Base-by-base conservation (phyloP, 306 rosid species). In the Urtica urens region DNA sequence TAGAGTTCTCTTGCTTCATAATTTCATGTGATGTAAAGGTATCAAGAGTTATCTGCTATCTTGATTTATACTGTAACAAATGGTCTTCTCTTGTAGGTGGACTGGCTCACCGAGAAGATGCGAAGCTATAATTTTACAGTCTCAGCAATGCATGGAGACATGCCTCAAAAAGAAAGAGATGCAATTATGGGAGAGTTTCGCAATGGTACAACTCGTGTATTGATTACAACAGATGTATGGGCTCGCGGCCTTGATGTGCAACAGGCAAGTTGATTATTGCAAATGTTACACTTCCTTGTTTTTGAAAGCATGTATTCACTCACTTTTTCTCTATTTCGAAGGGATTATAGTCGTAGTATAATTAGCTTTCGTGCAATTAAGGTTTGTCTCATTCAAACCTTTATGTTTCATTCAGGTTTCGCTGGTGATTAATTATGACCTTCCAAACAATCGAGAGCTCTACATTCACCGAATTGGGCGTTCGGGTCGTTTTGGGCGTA, bases 401-500 rank as follows among this genome's bases (percentile, higher is more conserved):
- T 27, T 47, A 23, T 27, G 34, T 45, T 50, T 40, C 21, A 31
- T 20, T 48, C 80, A 90, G 95, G 99, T 90, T 59, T 90, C 95
- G 6, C 65, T 90, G 29, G 99, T 90, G 46, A 85, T 90, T 47
- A 90, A 90, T 46, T 90, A 90, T 58, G 99, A 90, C 68, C 95
- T 90, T 47, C 99, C 99, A 25, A 90, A 90, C 70, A 90, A 90
- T 65, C 95, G 99, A 50, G 99, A 90, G 62, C 82, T 90, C 41
- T 90, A 90, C 74, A 90, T 90, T 57, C 99, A 90, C 70, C 81
- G 99, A 12, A 90, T 90, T 60, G 99, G 95, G 38, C 93, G 95
- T 7, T 90, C 97, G 66, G 97, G 97, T 52, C 97, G 97, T 49
- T 90, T 90, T 72, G 99, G 99, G 22, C 86, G 99, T 62, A 90